Evolutionary conservation across 305 asterid species (phyloP).

Genomic region (Rubia tinctorum): DNA sequence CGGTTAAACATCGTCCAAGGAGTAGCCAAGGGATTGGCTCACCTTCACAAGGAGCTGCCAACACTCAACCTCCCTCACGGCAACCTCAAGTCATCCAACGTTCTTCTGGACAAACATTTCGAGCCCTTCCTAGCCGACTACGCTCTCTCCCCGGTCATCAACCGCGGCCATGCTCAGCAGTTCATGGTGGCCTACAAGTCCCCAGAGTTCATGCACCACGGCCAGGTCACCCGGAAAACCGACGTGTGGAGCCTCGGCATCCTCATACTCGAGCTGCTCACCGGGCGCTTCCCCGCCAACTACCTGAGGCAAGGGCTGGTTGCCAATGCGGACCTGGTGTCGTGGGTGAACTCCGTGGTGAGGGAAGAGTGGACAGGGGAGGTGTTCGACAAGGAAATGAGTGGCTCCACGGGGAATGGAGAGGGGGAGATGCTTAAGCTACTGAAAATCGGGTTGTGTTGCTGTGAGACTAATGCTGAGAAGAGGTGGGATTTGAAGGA

Average conservation of each 20-base stretch:
- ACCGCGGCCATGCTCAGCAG: conserved; percentile 51
- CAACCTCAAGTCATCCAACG: conserved; percentile 63
- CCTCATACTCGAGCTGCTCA: conserved; percentile 52
- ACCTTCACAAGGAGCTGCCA: conserved; percentile 47
- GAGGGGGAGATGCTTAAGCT: conserved; percentile 59
- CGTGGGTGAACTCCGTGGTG: conserved; percentile 63
- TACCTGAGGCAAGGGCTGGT: conserved; percentile 47
- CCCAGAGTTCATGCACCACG: conserved; percentile 42
- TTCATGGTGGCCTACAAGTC: conserved; percentile 68
- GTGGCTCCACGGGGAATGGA: conserved; percentile 9
- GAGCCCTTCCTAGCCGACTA: conserved; percentile 48
- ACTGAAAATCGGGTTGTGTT: conserved; percentile 58
- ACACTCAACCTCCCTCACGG: conserved; percentile 49
- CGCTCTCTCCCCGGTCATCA: conserved; percentile 44
- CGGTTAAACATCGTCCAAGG: conserved; percentile 58
- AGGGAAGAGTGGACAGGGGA: conserved; percentile 69
- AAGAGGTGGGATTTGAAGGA: conserved; percentile 44
- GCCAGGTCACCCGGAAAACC: conserved; percentile 32
- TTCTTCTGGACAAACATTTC: conserved; percentile 30
- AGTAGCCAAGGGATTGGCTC: conserved; percentile 41
- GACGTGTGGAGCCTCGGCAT: conserved; percentile 76
- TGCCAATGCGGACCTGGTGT: conserved; percentile 44
- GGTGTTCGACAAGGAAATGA: conserved; percentile 61
- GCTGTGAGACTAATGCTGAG: conserved; percentile 48
- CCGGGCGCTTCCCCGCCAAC: conserved; percentile 58